These are phyloP conservation scores for Vitis rotundifolia DNA, from an alignment of 164 flowering plant genomes.

Conservation along the genomic window DNA sequence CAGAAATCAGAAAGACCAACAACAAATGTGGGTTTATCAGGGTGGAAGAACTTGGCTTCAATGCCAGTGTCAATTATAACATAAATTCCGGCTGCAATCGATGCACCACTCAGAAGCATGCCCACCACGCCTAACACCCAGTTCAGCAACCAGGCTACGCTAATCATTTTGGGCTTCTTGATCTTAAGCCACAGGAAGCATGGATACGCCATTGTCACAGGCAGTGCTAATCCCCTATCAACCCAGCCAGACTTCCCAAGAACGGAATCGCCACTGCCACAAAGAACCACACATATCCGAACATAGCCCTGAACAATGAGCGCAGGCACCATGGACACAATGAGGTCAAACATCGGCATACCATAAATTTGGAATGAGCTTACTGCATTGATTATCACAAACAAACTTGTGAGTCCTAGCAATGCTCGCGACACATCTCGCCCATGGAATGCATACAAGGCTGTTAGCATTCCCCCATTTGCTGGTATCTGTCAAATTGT, in stretches of 20 bases:
- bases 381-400: slow-evolving; percentile 41
- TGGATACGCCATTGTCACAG: slow-evolving; percentile 74
- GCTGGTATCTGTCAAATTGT: slow-evolving; percentile 55
- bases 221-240: slow-evolving; percentile 67
- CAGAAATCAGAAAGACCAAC: too few species aligned
- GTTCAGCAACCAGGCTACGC: slow-evolving; percentile 53
- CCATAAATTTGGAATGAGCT: slow-evolving; percentile 60
- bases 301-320: slow-evolving; percentile 24
- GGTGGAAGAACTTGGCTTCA: slow-evolving; percentile 61
- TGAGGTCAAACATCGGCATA: slow-evolving; percentile 53
- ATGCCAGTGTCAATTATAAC: slow-evolving; percentile 49
- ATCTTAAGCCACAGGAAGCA: slow-evolving; percentile 83
- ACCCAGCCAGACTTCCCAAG: slow-evolving; percentile 39
- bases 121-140: slow-evolving; percentile 62
- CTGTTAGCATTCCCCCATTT: slow-evolving; percentile 56
- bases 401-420: slow-evolving; percentile 49
- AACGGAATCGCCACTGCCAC: slow-evolving; percentile 53
- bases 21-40: slow-evolving; percentile 12
- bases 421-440: slow-evolving; percentile 40
- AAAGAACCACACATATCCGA: slow-evolving; percentile 39
- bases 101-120: slow-evolving; percentile 38
- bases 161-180: slow-evolving; percentile 52
- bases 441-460: slow-evolving; percentile 45
- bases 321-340: slow-evolving; percentile 58
- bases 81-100: slow-evolving; percentile 54